Evolutionary conservation across 202 grass and related monocot genomes (phyloP), one percentile per base, ranked within the genome.

Genomic region (Elaeis oleifera): DNA sequence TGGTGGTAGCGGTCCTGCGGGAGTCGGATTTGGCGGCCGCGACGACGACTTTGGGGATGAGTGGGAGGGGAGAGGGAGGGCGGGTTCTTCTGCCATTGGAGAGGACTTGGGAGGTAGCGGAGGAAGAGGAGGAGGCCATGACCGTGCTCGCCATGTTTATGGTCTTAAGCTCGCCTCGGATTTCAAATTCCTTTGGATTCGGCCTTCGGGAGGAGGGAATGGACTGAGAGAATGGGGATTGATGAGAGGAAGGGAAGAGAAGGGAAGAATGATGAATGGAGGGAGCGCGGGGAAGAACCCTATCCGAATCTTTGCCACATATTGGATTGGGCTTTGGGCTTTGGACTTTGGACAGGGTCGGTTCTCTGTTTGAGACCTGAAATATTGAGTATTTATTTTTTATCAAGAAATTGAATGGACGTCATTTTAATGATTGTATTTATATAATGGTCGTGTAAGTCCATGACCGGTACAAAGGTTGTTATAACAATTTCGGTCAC

Each of bases 181-280:
- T 63, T 28, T 2, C 1, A 6, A 13, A 13, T 44, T 44, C 36
- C 36, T 14, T 0, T 3, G 36, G 8, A 14, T 44, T 36, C 13
- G 5, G 36, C 9, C 36, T 44, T 6, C 28, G 28, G 39, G 39
- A 39, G 39, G 19, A 18, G 39, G 61, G 18, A n/a, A n/a, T 6
- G 5, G 39, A 16, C 17, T 4, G 16, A n/a, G 58, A 32, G 11
- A 64, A 64, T 50, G 39, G 4, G 23, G 20, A 77, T 76, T 84
- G 54, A 77, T 79, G 13, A 53, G 16, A 6, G 28, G 28, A 18
- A 56, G 76, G 31, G 74, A 63, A 1, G 71, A 74, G 70, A 70
- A 56, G 5, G 16, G 69, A 70, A 58, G 68, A 82, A 18, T 8
- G 31, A 4, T 39, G 36, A 36, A 11, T 2, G 36, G 36, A 11